phyloP scores from a whole-genome alignment of 163 green algal species.

The Coccomyxa subellipsoidea region DNA sequence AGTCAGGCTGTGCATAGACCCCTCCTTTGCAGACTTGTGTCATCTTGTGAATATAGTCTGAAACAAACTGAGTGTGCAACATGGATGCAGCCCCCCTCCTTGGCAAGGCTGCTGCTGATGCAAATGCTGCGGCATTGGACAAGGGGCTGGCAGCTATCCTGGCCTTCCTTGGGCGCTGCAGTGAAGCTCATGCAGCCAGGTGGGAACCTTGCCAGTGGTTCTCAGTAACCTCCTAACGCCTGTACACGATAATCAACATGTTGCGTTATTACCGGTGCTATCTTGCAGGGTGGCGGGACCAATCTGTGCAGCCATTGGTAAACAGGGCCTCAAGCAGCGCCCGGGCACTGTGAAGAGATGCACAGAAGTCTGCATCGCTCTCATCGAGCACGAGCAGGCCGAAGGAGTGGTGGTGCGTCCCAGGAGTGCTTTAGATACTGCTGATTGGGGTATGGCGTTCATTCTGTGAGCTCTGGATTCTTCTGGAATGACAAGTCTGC shows the following conservation, averaged over 20 bases:
- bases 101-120: conserved; percentile 75
- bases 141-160: conserved; percentile 83
- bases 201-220: conserved; percentile 16
- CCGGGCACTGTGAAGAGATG: conserved; percentile 70
- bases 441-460: background rate
- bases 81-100: conserved; percentile 81
- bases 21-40: background rate
- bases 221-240: too few species aligned
- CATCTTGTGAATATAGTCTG: background rate
- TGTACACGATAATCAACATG: too few species aligned
- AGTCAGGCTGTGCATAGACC: background rate
- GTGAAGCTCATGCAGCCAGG: conserved; percentile 59
- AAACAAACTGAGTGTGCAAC: too few species aligned
- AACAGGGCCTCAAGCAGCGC: conserved; percentile 79
- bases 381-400: conserved; percentile 85
- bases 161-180: conserved; percentile 63
- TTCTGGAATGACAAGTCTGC: background rate
- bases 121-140: conserved; percentile 88
- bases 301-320: conserved; percentile 60
- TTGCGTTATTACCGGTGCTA: background rate
- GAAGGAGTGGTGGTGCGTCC: conserved; percentile 51
- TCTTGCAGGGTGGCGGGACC: conserved; percentile 60
- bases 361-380: conserved; percentile 66
- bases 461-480: background rate
- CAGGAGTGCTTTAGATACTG: background rate